Evolutionary conservation across 2,329 filamentous ascomycete species (phyloP), one percentile per base, ranked within the genome.

Genomic region (Pezicula radicicola): DNA sequence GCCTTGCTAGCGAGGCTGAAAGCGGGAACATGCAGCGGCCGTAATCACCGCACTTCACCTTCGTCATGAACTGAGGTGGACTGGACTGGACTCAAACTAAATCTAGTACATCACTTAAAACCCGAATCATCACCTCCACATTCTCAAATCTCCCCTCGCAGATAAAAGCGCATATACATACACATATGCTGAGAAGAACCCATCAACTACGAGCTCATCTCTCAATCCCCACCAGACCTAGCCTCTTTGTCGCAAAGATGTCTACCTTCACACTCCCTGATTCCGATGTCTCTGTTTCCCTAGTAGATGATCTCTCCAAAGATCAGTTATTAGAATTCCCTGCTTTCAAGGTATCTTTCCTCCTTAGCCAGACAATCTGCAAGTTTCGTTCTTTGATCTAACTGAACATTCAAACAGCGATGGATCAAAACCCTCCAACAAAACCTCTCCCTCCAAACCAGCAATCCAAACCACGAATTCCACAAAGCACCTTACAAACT

Each of bases 401-500:
- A 42, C 19, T 6, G 28, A 16, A 15, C 5, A 19, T 41, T n/a
- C 30, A 16, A 41, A 44, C 21, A 64, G 62, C 59, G 55, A 51
- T 65, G 62, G 62, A 49, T 61, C 45, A 33, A 35, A 21, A 55
- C 48, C n/a, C 48, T 63, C 2, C 55, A 59, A 54, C 33, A 51
- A 27, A 60, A 59, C 44, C 54, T 64, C 41, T 46, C 50, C 2
- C 54, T 56, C 40, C 62, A 64, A 53, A 37, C 67, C 3, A 56
- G 65, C 16, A 78, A 83, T 59, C 75, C 78, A 6, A 18, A 48
- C 42, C 62, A 65, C 47, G 52, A 56, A 46, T 84, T 84, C 70
- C 72, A 81, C 66, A 12, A 58, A 0, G 72, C 77, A 52, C 80
- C 80, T 1, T 85, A 84, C 64, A 51, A 62, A 6, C 75, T 85